A percentile compares a stretch with the other conserved stretches of the same genome.
Conservation (phyloP, 2,329 filamentous ascomycete species). For the Cryphonectria nitschkei region DNA sequence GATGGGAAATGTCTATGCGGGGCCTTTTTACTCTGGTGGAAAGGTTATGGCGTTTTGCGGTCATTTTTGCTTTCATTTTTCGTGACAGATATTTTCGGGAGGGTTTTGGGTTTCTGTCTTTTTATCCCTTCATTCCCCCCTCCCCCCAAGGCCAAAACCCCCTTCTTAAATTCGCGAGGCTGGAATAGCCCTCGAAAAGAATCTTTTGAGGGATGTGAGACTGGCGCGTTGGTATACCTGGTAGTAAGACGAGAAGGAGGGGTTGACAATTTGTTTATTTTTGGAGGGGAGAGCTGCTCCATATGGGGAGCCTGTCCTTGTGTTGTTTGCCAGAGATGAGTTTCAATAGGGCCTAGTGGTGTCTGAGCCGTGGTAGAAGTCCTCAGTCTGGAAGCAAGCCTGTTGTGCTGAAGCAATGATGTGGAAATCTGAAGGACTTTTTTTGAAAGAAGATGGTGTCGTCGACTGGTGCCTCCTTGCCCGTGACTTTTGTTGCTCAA, state of each 20-base stretch:
- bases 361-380: neutral
- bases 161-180: neutral
- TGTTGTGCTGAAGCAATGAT: neutral
- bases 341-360: neutral
- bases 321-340: neutral
- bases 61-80: constrained; percentile 17
- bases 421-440: neutral
- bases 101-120: neutral
- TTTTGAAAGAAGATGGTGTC: neutral
- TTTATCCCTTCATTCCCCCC: neutral
- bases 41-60: constrained; percentile 27
- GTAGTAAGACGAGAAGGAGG: neutral
- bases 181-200: neutral
- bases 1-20: constrained; percentile 31
- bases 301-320: neutral
- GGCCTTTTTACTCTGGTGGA: constrained; percentile 23
- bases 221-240: neutral
- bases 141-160: too few species aligned
- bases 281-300: neutral
- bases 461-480: neutral
- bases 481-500: neutral
- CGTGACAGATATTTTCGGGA: neutral
- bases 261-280: neutral
- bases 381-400: neutral
- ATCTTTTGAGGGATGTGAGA: neutral